Percentiles rank a stretch among this genome's conserved stretches.
Conservation (phyloP, 768 basidiomycete genomes). For the Boletellus ananas region DNA sequence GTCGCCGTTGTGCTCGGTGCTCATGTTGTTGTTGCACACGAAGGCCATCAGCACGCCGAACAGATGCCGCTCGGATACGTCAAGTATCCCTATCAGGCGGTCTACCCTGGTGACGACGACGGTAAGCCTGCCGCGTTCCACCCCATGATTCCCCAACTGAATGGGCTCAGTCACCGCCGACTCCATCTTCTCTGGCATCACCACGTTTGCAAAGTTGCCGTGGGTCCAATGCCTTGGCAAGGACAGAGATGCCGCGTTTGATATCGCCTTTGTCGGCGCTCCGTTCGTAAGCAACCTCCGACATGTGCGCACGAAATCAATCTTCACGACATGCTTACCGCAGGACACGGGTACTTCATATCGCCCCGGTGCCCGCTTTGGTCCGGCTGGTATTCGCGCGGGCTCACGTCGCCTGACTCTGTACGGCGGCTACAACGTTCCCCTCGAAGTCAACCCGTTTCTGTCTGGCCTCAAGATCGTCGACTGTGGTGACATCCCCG, state of each 20-base stretch:
- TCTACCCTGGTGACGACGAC: constrained; percentile 53
- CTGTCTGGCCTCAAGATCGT: constrained; percentile 62
- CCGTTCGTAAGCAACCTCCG: constrained; percentile 54
- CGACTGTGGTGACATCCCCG: constrained; percentile 76
- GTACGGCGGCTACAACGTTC: constrained; percentile 77
- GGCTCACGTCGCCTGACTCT: constrained; percentile 73
- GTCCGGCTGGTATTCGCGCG: constrained; percentile 77
- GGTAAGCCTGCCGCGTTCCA: constrained; percentile 33
- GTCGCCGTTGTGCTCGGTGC: constrained; percentile 24
- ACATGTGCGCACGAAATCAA: not conserved
- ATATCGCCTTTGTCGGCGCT: constrained; percentile 81
- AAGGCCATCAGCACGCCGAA: constrained; percentile 40
- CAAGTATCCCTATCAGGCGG: constrained; percentile 59
- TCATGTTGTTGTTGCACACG: constrained; percentile 32
- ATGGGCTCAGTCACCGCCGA: constrained; percentile 59
- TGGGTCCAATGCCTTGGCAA: constrained; percentile 75
- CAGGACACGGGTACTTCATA: constrained; percentile 75
- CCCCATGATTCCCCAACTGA: not conserved
- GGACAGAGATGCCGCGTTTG: constrained; percentile 54
- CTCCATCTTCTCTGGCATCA: constrained; percentile 77
- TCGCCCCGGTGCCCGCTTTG: constrained; percentile 81
- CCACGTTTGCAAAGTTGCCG: constrained; percentile 84
- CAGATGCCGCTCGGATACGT: constrained; percentile 68
- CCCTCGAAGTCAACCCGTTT: constrained; percentile 71
- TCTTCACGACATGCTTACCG: not conserved